phyloP scores from a whole-genome alignment of 345 rosid genomes.

The Euphorbia pulcherrima region DNA sequence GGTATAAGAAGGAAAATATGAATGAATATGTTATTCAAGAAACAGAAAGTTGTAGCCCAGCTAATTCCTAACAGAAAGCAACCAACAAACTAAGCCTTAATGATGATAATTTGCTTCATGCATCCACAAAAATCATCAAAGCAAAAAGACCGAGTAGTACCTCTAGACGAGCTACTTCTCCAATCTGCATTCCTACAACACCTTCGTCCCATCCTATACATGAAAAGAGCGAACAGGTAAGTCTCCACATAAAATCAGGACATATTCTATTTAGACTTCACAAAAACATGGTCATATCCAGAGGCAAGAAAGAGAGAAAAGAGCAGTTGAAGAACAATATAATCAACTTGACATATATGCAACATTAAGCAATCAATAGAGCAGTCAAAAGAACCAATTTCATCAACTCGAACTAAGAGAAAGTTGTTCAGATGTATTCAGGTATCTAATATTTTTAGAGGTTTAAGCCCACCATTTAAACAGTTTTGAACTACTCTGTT shows the following conservation, averaged over 20 bases:
- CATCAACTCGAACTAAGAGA: background rate
- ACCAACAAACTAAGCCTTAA: too few species aligned
- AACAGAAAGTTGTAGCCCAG: too few species aligned
- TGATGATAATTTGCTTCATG: too few species aligned
- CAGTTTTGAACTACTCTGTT: too few species aligned
- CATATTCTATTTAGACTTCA: background rate
- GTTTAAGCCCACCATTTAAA: too few species aligned
- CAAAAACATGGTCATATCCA: too few species aligned
- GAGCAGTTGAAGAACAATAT: background rate
- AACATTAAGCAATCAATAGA: background rate
- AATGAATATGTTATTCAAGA: too few species aligned
- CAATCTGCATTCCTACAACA: slow-evolving; percentile 88
- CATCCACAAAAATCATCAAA: slow-evolving; percentile 3
- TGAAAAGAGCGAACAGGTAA: slow-evolving; percentile 6
- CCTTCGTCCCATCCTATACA: slow-evolving; percentile 98
- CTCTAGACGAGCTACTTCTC: slow-evolving; percentile 89
- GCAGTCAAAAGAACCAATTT: background rate
- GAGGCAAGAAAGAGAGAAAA: background rate
- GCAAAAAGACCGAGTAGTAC: slow-evolving; percentile 35
- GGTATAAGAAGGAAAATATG: too few species aligned
- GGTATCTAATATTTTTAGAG: too few species aligned
- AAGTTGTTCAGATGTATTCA: too few species aligned
- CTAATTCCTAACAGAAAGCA: too few species aligned
- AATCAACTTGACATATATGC: background rate
- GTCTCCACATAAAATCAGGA: background rate